These are phyloP conservation scores for Chrysanthemum seticuspe DNA, from an alignment of 129 eudicot species.

Conservation along the genomic window DNA sequence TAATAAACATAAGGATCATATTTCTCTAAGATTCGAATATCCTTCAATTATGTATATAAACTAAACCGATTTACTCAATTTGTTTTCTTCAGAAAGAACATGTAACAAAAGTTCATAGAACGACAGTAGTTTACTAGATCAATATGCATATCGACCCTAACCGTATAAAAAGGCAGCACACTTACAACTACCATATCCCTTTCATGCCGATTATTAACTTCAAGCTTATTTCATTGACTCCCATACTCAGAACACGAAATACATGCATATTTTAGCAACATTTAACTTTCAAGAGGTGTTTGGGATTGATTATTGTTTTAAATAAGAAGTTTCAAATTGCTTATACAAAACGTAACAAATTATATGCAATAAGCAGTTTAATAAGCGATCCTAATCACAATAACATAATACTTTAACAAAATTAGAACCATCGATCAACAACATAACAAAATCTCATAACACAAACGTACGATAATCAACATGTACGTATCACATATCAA, in stretches of 20 bases:
- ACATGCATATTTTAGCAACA: not conserved
- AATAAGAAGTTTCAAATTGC: not conserved
- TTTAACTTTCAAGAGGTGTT: not conserved
- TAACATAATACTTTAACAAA: not conserved
- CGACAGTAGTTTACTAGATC: conserved; percentile 2
- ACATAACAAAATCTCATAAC: conserved; percentile 8
- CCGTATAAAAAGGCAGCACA: no score
- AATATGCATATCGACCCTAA: not conserved
- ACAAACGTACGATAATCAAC: conserved; percentile 9
- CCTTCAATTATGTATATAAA: conserved; percentile 7
- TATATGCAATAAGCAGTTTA: no score
- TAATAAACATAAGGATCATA: not conserved
- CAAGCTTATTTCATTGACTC: not conserved
- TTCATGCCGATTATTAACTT: not conserved
- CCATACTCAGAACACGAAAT: not conserved
- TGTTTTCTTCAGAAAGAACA: conserved; percentile 22
- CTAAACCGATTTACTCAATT: conserved; percentile 5
- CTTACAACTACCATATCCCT: not conserved
- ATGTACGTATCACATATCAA: not conserved
- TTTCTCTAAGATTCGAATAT: conserved; percentile 8
- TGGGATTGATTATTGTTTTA: not conserved
- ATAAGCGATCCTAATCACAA: no score
- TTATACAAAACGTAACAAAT: no score
- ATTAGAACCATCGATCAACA: conserved; percentile 21
- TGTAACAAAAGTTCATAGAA: conserved; percentile 4